Evolutionary conservation across 1,139 yeast species (phyloP).

Genomic region (Protomyces gravidus): DNA sequence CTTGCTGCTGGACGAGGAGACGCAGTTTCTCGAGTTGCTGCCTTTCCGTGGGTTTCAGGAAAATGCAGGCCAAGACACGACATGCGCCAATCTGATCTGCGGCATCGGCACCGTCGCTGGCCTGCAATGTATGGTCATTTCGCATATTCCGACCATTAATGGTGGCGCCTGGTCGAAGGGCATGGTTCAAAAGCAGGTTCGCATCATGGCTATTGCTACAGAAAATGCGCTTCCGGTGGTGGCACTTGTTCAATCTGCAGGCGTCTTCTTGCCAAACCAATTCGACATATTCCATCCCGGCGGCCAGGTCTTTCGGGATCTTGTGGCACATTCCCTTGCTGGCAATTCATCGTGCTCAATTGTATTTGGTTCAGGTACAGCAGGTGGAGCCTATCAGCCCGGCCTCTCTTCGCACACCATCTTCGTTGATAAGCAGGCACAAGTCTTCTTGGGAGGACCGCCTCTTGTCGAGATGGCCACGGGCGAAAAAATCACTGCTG

Average conservation of each 20-base stretch:
- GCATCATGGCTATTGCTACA: conserved; percentile 42
- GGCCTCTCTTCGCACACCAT: conserved; percentile 43
- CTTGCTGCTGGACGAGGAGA: conserved; percentile 40
- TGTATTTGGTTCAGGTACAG: conserved; percentile 43
- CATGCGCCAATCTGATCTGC: conserved; percentile 42
- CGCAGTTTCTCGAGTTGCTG: conserved; percentile 40
- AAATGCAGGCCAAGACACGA: conserved; percentile 38
- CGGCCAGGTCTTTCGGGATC: conserved; percentile 42
- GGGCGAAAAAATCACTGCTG: conserved; percentile 42
- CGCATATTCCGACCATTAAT: conserved; percentile 42
- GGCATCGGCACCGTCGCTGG: conserved; percentile 42
- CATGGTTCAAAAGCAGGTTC: conserved; percentile 41
- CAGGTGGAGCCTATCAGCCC: conserved; percentile 44
- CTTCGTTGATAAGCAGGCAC: conserved; percentile 41
- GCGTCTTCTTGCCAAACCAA: conserved; percentile 43
- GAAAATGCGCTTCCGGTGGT: conserved; percentile 41
- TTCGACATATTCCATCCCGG: conserved; percentile 43
- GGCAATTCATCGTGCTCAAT: conserved; percentile 42
- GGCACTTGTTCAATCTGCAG: conserved; percentile 42
- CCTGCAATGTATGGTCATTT: conserved; percentile 40
- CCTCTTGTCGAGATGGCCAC: conserved; percentile 43
- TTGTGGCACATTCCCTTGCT: conserved; percentile 40
- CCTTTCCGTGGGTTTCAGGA: conserved; percentile 40
- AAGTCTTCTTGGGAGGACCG: conserved; percentile 42
- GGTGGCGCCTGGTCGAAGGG: conserved; percentile 39